A percentile compares a stretch with the other conserved stretches of the same genome.
Conservation (phyloP, 2,329 filamentous ascomycete species). For the Grosmannia clavigera region DNA sequence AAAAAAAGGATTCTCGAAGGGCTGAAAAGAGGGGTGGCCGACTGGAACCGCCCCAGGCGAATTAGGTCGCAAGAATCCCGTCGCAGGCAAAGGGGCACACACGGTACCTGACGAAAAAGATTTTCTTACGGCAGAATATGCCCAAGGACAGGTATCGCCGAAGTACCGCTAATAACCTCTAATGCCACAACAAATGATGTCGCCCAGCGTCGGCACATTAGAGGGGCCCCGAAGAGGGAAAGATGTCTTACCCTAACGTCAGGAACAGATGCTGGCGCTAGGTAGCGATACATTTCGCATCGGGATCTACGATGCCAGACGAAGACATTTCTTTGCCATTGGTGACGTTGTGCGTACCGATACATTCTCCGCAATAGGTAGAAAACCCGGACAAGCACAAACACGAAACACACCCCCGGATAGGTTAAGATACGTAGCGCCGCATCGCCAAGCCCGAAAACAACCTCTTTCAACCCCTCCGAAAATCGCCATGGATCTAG, state of each 20-base stretch:
- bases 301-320: not conserved
- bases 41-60: not conserved
- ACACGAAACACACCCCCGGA: not conserved
- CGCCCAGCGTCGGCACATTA: not conserved
- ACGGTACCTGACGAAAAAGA: not conserved
- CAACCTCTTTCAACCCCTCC: not conserved
- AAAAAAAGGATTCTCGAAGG: not conserved
- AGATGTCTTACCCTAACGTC: not conserved
- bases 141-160: not conserved
- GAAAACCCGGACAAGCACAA: not conserved
- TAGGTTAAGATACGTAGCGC: not conserved
- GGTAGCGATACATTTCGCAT: not conserved
- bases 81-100: not conserved
- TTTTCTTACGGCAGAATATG: not conserved
- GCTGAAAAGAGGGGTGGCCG: not conserved
- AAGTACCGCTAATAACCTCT: not conserved
- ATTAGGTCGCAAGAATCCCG: not conserved
- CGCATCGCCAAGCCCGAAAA: not conserved
- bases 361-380: not conserved
- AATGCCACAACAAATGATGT: not conserved
- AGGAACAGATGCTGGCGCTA: not conserved
- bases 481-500: not conserved
- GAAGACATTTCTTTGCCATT: not conserved
- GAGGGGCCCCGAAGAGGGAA: not conserved
- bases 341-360: not conserved